phyloP scores from a whole-genome alignment of 208 protist species.

The Giardia duodenalis region DNA sequence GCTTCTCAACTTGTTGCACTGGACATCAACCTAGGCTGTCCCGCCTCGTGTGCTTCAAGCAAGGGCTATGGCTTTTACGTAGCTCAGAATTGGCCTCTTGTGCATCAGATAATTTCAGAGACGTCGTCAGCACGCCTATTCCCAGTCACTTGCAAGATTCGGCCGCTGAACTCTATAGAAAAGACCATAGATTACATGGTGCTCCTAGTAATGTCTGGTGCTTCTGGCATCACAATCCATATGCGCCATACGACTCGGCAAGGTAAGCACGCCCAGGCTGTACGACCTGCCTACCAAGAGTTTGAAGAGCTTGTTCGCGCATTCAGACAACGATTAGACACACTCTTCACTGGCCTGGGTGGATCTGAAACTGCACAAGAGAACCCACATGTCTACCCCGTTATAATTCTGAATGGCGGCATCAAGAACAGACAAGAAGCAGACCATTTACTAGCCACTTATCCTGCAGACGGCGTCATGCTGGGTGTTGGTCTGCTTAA shows the following conservation, averaged over 20 bases:
- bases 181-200: background rate
- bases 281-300: background rate
- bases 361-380: background rate
- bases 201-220: background rate
- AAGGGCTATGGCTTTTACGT: background rate
- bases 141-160: background rate
- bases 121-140: background rate
- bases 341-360: background rate
- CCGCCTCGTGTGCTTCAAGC: background rate
- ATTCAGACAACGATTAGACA: background rate
- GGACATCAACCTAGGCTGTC: background rate
- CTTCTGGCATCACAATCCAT: background rate
- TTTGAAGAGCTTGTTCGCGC: background rate
- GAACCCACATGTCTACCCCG: too few relatives aligned
- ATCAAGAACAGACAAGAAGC: background rate
- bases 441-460: background rate
- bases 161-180: background rate
- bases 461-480: background rate
- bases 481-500: background rate
- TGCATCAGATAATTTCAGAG: background rate
- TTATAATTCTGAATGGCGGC: background rate
- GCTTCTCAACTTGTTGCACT: background rate
- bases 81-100: background rate
- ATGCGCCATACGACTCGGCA: background rate
- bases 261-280: background rate